Percentiles rank a stretch among this genome's conserved stretches.
These are phyloP conservation scores for Gracilaria gracilis DNA, from an alignment of 23 red algal species.

Conservation along the genomic window DNA sequence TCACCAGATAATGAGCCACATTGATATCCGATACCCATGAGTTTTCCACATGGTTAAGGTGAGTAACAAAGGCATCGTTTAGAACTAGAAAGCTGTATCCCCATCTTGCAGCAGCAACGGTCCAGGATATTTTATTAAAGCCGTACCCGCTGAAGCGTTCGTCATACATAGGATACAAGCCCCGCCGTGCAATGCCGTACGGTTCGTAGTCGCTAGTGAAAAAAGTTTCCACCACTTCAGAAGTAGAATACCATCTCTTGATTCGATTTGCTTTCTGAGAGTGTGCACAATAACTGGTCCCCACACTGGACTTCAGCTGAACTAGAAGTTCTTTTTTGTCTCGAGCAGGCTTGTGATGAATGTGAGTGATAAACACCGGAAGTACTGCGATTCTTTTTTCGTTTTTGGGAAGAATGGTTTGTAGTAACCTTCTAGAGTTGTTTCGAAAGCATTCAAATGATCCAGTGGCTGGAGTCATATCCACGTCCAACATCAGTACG, in stretches of 20 bases:
- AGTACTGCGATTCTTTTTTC: conserved; percentile 36
- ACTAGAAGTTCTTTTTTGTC: conserved; percentile 55
- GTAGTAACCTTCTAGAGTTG: not conserved
- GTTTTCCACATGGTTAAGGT: conserved; percentile 86
- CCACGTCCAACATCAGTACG: conserved; percentile 81
- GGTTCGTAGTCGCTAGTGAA: conserved; percentile 86
- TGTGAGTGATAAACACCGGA: conserved; percentile 65
- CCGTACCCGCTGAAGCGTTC: conserved; percentile 96
- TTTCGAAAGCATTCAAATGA: conserved; percentile 58
- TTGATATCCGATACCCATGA: conserved; percentile 67
- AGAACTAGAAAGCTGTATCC: conserved; percentile 66
- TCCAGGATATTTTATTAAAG: conserved; percentile 92
- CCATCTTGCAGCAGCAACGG: conserved; percentile 36
- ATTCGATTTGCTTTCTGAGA: conserved; percentile 75
- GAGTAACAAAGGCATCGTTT: conserved; percentile 64
- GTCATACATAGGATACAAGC: conserved; percentile 71
- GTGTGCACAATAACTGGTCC: conserved; percentile 65
- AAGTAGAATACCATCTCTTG: conserved; percentile 67
- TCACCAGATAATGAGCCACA: conserved; percentile 55
- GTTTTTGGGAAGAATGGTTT: conserved; percentile 23
- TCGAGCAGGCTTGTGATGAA: conserved; percentile 32
- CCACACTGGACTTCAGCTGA: conserved; percentile 20
- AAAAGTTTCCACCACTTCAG: conserved; percentile 38
- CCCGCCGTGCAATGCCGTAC: conserved; percentile 75
- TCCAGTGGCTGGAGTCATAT: conserved; percentile 73